Conservation (phyloP, 208 protist species). For the Leishmania martiniquensis region DNA sequence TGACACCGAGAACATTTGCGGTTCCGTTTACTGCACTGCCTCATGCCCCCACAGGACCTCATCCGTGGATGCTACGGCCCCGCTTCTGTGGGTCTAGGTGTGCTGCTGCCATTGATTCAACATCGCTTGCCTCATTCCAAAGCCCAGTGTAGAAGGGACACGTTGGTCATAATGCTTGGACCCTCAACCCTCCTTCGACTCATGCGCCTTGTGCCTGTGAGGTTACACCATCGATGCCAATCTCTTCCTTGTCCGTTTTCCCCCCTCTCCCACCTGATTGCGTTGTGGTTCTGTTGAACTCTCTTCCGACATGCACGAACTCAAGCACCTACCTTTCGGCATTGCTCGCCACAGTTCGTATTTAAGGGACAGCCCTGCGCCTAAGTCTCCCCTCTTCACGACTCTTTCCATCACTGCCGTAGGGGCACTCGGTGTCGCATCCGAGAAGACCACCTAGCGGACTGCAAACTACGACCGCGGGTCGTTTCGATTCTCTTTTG, state of each 20-base stretch:
- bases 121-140: not conserved
- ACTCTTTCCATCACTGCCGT: not conserved
- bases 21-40: not conserved
- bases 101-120: not conserved
- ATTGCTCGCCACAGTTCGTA: not conserved
- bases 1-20: too few species aligned
- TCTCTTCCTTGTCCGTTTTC: not conserved
- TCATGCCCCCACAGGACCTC: not conserved
- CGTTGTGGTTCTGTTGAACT: not conserved
- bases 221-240: not conserved
- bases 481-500: too few species aligned
- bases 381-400: slow-evolving; percentile 1
- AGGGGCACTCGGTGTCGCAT: too few species aligned
- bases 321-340: not conserved
- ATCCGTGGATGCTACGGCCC: not conserved
- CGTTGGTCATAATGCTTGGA: not conserved
- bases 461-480: not conserved
- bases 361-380: not conserved
- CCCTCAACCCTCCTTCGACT: not conserved
- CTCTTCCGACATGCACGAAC: not conserved
- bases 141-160: too few species aligned
- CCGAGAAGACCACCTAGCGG: not conserved
- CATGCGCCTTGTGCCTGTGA: not conserved
- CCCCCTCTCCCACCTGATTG: not conserved
- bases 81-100: not conserved